Evolutionary conservation across 2,329 filamentous ascomycete genomes (phyloP).

Genomic region (Trichoderma simmonsii): DNA sequence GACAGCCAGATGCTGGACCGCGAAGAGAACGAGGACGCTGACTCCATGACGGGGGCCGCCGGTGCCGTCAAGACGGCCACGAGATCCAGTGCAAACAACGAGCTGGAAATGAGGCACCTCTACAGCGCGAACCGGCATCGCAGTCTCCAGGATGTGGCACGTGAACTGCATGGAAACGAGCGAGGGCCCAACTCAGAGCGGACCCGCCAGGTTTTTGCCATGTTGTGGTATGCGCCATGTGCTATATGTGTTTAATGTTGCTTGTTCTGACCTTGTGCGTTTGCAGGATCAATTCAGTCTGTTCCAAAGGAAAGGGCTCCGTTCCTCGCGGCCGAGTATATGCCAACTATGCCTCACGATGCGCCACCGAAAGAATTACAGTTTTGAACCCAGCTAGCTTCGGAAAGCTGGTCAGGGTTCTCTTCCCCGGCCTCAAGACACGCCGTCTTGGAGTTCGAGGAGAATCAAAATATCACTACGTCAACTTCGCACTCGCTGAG

Average conservation of each 20-base stretch:
- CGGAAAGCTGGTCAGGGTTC: constrained; percentile 91
- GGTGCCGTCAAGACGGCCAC: constrained; percentile 55
- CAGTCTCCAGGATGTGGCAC: constrained; percentile 66
- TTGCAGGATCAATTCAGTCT: constrained; percentile 71
- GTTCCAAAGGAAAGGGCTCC: constrained; percentile 73
- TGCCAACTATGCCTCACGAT: constrained; percentile 89
- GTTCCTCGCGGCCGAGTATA: constrained; percentile 93
- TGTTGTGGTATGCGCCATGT: constrained; percentile 69
- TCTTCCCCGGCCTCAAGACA: constrained; percentile 94
- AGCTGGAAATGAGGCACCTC: constrained; percentile 74
- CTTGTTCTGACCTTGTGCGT: background rate
- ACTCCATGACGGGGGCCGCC: constrained; percentile 46
- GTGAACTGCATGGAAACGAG: constrained; percentile 74
- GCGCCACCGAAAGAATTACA: constrained; percentile 88
- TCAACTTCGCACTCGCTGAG: constrained; percentile 61
- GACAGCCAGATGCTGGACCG: constrained; percentile 60
- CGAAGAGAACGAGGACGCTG: constrained; percentile 56
- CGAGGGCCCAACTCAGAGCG: constrained; percentile 78
- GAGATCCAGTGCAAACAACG: constrained; percentile 73
- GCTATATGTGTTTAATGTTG: background rate
- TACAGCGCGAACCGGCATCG: constrained; percentile 68
- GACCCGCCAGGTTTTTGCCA: constrained; percentile 81
- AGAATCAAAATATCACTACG: constrained; percentile 98
- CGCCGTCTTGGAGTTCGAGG: constrained; percentile 87
- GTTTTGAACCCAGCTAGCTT: constrained; percentile 96